Conservation (phyloP, 1,139 yeast genomes). For the Zygosaccharomyces pseudobailii region DNA sequence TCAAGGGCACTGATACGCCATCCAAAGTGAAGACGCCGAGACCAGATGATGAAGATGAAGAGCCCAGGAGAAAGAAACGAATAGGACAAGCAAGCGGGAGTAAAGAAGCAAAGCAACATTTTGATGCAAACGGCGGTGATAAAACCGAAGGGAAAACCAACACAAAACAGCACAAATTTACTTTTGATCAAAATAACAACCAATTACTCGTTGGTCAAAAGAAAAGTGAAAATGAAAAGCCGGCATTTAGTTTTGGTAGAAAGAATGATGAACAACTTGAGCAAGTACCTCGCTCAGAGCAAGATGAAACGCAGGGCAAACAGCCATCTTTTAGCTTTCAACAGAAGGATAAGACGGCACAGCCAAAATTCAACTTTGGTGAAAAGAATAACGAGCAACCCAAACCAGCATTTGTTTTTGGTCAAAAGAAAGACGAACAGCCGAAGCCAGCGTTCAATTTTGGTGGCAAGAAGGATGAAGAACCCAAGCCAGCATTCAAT, state of each 20-base stretch:
- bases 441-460: not conserved
- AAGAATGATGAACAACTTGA: too few species aligned
- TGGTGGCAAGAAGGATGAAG: not conserved
- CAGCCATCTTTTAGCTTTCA: too few species aligned
- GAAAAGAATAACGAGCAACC: not conserved
- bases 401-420: conserved; percentile 14
- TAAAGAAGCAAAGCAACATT: too few species aligned
- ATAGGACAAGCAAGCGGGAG: not conserved
- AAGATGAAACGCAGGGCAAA: too few species aligned
- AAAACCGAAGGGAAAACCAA: too few species aligned
- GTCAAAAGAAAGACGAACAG: not conserved
- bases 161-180: too few species aligned
- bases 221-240: too few species aligned
- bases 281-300: too few species aligned
- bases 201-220: too few species aligned
- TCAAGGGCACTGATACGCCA: conserved; percentile 21
- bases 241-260: not conserved
- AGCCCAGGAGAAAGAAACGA: conserved; percentile 13
- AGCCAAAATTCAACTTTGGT: not conserved
- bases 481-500: conserved; percentile 9
- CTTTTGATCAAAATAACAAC: too few species aligned
- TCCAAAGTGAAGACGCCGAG: conserved; percentile 12
- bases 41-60: conserved; percentile 7
- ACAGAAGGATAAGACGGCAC: too few species aligned
- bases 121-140: not conserved